phyloP scores from a whole-genome alignment of 257 asterid species.

The Verbena officinalis region DNA sequence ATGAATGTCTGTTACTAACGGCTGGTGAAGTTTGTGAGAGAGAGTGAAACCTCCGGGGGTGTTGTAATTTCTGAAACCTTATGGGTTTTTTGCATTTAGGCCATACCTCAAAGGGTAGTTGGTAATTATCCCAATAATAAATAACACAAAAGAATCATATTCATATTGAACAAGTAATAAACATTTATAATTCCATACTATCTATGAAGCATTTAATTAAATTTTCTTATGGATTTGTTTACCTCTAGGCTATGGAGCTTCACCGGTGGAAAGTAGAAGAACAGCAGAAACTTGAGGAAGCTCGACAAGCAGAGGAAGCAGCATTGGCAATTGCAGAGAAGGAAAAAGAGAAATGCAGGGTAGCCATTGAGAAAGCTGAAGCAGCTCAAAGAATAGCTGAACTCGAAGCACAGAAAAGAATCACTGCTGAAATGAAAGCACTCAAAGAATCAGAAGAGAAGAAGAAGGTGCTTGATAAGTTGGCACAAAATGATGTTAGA shows the following conservation, averaged over 20 bases:
- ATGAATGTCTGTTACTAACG: no score
- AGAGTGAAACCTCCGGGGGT: no score
- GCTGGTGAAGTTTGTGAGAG: no score
- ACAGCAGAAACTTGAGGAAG: slow-evolving; percentile 68
- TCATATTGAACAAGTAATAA: no score
- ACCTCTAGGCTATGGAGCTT: slow-evolving; percentile 71
- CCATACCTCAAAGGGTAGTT: no score
- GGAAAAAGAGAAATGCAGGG: slow-evolving; percentile 78
- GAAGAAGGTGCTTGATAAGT: slow-evolving; percentile 56
- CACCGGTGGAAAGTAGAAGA: slow-evolving; percentile 88
- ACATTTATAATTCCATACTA: no score
- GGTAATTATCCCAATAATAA: no score
- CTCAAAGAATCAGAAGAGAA: slow-evolving; percentile 72
- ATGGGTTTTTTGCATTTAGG: no score
- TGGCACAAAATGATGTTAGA: slow-evolving; percentile 63
- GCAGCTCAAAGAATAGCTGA: slow-evolving; percentile 89
- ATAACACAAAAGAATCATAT: no score
- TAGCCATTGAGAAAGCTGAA: slow-evolving; percentile 87
- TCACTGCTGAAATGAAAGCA: slow-evolving; percentile 74
- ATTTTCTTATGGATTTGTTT: background rate
- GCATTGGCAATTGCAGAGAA: slow-evolving; percentile 76
- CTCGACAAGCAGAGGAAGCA: slow-evolving; percentile 74
- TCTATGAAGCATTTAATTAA: no score
- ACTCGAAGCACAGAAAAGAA: slow-evolving; percentile 80
- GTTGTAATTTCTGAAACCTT: no score